Evolutionary conservation across 192 early-diverging fungal species (phyloP).

Genomic region (Coemansia sp.): DNA sequence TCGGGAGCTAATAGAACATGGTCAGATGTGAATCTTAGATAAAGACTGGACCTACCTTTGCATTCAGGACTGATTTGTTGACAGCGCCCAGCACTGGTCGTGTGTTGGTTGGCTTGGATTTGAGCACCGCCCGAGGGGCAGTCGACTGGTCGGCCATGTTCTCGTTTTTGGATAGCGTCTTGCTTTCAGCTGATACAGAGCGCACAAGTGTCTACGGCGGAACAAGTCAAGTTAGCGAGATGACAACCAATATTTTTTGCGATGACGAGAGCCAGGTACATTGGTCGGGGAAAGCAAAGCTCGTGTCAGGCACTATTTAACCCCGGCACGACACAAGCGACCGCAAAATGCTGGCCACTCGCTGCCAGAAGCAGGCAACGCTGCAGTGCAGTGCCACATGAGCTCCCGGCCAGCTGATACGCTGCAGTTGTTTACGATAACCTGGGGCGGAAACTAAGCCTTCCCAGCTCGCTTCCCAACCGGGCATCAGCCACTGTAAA

Average conservation of each 20-base stretch:
- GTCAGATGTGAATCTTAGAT: background rate
- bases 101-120: constrained; percentile 10
- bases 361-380: background rate
- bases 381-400: constrained; percentile 10
- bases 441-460: constrained; percentile 6
- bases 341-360: background rate
- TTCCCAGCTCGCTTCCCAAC: background rate
- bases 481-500: constrained; percentile 10
- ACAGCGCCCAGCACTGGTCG: constrained; percentile 16
- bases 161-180: constrained; percentile 8
- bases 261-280: background rate
- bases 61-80: constrained; percentile 11
- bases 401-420: constrained; percentile 14
- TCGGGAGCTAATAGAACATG: background rate
- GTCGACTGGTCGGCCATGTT: background rate
- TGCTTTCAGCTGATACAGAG: constrained; percentile 7
- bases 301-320: constrained; percentile 1
- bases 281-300: background rate
- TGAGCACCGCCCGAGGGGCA: constrained; percentile 10
- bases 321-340: background rate
- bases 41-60: constrained; percentile 12
- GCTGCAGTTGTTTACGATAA: constrained; percentile 12
- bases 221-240: background rate
- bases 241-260: background rate
- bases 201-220: constrained; percentile 3